Conservation (phyloP, 164 flowering plant species). For the Brasenia schreberi region DNA sequence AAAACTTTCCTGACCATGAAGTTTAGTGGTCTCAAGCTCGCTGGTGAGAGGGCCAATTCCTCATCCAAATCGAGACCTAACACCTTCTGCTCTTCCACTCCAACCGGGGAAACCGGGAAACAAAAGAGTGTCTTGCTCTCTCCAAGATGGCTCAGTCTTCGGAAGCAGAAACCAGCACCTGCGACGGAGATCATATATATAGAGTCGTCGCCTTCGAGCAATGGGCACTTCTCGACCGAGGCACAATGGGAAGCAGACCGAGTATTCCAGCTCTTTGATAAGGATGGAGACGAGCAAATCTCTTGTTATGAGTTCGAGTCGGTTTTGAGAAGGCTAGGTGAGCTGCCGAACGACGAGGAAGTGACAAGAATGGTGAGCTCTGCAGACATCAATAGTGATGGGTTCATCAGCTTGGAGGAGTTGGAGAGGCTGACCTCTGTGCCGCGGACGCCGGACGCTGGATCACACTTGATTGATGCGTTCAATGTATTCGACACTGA, state of each 20-base stretch:
- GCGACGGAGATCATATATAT: neutral
- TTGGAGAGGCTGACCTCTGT: conserved; percentile 47
- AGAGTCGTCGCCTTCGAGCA: neutral
- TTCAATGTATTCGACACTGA: conserved; percentile 67
- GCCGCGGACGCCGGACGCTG: conserved; percentile 37
- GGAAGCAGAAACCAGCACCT: neutral
- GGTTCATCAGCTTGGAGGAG: conserved; percentile 29
- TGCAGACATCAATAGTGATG: conserved; percentile 10
- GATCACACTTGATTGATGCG: conserved; percentile 40
- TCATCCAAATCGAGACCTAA: conserved; percentile 9
- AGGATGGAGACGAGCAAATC: conserved; percentile 8
- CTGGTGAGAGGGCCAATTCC: neutral
- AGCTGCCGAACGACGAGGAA: neutral
- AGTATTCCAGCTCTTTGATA: conserved; percentile 8
- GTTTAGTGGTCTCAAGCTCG: neutral
- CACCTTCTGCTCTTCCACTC: neutral
- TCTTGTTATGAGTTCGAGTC: conserved; percentile 7
- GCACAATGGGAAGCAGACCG: neutral
- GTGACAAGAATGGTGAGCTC: conserved; percentile 7
- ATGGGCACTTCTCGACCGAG: neutral
- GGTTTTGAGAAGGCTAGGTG: conserved; percentile 5
- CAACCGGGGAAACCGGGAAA: conserved; percentile 16
- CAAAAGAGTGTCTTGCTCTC: conserved; percentile 51
- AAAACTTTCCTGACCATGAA: neutral
- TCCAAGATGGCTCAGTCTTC: neutral